Base-by-base conservation (phyloP, 2,329 filamentous ascomycete species). In the Eurotiales sp. region DNA sequence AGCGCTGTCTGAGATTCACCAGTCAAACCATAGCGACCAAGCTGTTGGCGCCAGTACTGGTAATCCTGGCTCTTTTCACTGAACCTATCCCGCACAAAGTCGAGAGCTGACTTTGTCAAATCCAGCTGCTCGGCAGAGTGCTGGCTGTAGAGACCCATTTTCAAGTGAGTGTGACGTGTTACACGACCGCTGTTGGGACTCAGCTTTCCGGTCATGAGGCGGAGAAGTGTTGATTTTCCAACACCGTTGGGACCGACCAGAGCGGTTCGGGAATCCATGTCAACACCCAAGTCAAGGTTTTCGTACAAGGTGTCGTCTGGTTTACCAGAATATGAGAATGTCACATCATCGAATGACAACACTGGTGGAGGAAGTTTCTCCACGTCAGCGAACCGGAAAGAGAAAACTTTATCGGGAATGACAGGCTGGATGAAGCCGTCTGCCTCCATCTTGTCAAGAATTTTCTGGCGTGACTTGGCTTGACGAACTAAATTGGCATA, bases 391-490 rank as follows among this genome's bases (percentile, higher is more conserved):
- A 99, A 99, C 66, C 92, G 86, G 86, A 99, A 99, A 53, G 86
- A 92, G 78, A 99, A 99, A 67, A 96, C 87, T 56, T 84, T 83
- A 75, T 99, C 93, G 58, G 83, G 75, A 51, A 80, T 74, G 56
- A 99, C 90, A 52, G 90, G 88, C 75, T 99, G 87, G 69, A 99
- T 97, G 74, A 97, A 93, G 61, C 93, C 93, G 66, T 99, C 93
- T 63, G 95, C 93, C 81, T 97, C 92, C 93, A 99, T 99, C 86
- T 99, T 99, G 83, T 99, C 93, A 61, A 97, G 82, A 73, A 97
- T 97, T 89, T 99, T 99, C 77, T 99, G 93, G 59, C 93, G 86
- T 39, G 93, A 97, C 82, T 99, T 99, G 75, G 95, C 95, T 77
- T 99, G 93, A 72, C 89, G 84, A 69, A 99, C 93, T 79, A 99